Percentiles rank a stretch among this genome's conserved stretches.
phyloP scores from a whole-genome alignment of 176 grass and related monocot species.

The Oryza coarctata region DNA sequence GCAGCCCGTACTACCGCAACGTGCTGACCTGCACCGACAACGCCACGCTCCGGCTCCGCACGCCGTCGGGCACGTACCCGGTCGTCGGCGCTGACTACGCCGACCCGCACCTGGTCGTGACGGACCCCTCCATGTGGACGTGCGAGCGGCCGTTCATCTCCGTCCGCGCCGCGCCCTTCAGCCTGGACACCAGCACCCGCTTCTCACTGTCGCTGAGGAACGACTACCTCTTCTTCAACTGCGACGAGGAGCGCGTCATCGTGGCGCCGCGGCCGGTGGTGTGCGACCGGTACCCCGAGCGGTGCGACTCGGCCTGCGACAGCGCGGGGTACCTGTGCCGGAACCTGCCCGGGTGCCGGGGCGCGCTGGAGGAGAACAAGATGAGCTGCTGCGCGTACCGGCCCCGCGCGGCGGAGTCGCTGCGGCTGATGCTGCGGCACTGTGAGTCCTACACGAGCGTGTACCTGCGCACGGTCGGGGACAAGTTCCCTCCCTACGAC shows the following conservation, averaged over 20 bases:
- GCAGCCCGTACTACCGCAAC: conserved; percentile 92
- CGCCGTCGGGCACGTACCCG: conserved; percentile 76
- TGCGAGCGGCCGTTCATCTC: conserved; percentile 51
- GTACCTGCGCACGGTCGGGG: conserved; percentile 71
- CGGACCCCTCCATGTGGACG: conserved; percentile 87
- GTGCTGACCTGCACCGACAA: conserved; percentile 69
- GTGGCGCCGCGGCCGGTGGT: conserved; percentile 65
- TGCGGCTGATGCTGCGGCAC: conserved; percentile 68
- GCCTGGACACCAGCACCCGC: conserved; percentile 92
- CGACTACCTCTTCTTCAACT: conserved; percentile 92
- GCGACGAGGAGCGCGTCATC: conserved; percentile 61
- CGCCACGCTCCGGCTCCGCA: conserved; percentile 67
- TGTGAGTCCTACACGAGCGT: conserved; percentile 74
- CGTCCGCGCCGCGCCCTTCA: conserved; percentile 54
- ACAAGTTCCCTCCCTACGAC: conserved; percentile 75
- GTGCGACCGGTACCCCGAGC: conserved; percentile 78
- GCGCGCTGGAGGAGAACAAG: conserved; percentile 41
- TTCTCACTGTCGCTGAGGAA: conserved; percentile 82
- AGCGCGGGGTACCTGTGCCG: conserved; percentile 81
- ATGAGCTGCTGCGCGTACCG: conserved; percentile 72
- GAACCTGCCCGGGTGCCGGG: conserved; percentile 72
- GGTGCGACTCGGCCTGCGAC: conserved; percentile 88
- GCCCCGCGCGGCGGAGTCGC: conserved; percentile 65
- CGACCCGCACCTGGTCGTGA: conserved; percentile 81
- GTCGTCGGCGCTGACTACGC: conserved; percentile 67